Conservation (phyloP, 2,329 filamentous ascomycete genomes). For the Cadophora malorum region DNA sequence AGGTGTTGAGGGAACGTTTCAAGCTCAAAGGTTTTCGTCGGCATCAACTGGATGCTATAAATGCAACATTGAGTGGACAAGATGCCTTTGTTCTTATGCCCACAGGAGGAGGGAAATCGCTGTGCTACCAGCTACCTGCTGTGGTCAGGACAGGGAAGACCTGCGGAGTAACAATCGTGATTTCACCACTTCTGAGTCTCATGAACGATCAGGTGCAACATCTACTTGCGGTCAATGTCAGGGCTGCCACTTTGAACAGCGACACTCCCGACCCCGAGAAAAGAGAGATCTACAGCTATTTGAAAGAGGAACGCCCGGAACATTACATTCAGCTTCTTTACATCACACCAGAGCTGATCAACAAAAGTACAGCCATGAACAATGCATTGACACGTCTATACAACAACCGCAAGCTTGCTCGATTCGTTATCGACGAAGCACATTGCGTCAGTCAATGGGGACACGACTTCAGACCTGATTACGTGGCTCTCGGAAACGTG, state of each 20-base stretch:
- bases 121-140: slow-evolving; percentile 95
- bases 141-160: slow-evolving; percentile 83
- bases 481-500: slow-evolving; percentile 82
- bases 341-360: slow-evolving; percentile 96
- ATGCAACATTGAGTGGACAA: slow-evolving; percentile 84
- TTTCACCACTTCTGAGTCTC: slow-evolving; percentile 92
- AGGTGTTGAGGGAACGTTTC: slow-evolving; percentile 82
- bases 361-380: slow-evolving; percentile 75
- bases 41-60: slow-evolving; percentile 95
- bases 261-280: slow-evolving; percentile 71
- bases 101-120: slow-evolving; percentile 93
- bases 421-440: slow-evolving; percentile 97
- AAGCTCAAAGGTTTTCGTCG: slow-evolving; percentile 84
- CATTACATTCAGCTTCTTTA: slow-evolving; percentile 86
- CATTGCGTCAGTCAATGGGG: slow-evolving; percentile 99
- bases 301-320: slow-evolving; percentile 69
- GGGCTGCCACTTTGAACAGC: slow-evolving; percentile 82
- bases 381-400: slow-evolving; percentile 73
- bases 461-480: slow-evolving; percentile 96
- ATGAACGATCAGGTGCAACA: slow-evolving; percentile 98
- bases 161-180: slow-evolving; percentile 85
- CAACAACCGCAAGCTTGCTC: slow-evolving; percentile 73
- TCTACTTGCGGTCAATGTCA: slow-evolving; percentile 74
- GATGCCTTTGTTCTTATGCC: slow-evolving; percentile 98
- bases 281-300: slow-evolving; percentile 69